Base-by-base conservation (phyloP, 2,329 filamentous ascomycete genomes). In the Grosmannia huntii region DNA sequence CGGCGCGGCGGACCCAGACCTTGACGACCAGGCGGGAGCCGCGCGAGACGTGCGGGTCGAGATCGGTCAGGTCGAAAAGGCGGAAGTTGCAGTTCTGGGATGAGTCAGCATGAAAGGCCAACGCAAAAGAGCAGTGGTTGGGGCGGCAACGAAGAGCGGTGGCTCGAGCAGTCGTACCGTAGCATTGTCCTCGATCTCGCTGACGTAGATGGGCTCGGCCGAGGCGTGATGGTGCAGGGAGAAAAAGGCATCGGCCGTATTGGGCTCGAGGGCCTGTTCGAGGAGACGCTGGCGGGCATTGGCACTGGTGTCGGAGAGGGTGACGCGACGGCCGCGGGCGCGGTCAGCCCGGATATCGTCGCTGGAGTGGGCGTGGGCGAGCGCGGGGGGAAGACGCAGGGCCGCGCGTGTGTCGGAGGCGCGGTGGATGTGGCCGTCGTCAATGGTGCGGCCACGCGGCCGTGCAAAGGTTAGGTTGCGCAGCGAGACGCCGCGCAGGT, bases 181-280 rank as follows among this genome's bases (percentile, higher is more conserved):
- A n/a, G 88, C 84, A 66, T 84, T 83, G 64, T 87, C 81, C 31
- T 85, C 81, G 25, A 87, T 77, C 72, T 97, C 92, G 67, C 90
- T 96, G 65, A 96, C 82, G 69, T 96, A 96, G n/a, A 96, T 73
- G 0, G 92, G 90, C 19, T 89, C 85, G 53, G 78, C 71, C 56
- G 83, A 72, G 4, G 73, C 80, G 1, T 81, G 74, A 52, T 85
- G 81, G 69, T 96, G 91, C 56, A 96, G 68, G 3, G 89, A 88
- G 70, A 95, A 94, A 77, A 95, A 96, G 19, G 86, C 84, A 71
- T 96, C 87, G n/a, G 86, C 89, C 71, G 94, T 84, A 56, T 83
- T 79, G 64, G 78, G 81, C 56, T 84, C 82, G 31, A 87, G 82
- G 9, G 89, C 80, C 63, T 85, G 79, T 69, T 94, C 87, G 49